Base-by-base conservation (phyloP, 2,329 filamentous ascomycete genomes). In the Sporothrix brunneoviolacea region DNA sequence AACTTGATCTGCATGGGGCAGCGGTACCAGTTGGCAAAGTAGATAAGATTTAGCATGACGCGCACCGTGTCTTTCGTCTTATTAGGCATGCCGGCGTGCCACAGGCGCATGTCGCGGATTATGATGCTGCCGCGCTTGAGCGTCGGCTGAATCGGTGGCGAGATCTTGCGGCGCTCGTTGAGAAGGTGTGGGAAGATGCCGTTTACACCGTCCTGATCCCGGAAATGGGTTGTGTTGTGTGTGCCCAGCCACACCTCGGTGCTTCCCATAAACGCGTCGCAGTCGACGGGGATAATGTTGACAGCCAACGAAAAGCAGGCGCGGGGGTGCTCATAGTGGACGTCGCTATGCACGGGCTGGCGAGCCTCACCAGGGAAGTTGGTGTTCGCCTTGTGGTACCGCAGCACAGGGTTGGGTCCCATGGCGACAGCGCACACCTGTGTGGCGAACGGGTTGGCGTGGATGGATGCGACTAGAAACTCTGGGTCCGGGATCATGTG, bases 191-290 rank as follows among this genome's bases (percentile, higher is more conserved):
- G 39, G 43, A 59, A 56, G 50, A 65, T 62, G 38, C 62, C 58
- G 22, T 60, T 51, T 32, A 60, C 53, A 52, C 47, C 47, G 22
- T 64, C 56, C 49, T 66, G 68, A 18, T 67, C 67, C n/a, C 60
- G 53, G 22, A 41, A 45, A 8, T 38, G n/a, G 3, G 42, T 53
- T 0, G 16, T 47, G 3, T 18, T 35, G 55, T 77, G 74, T 1
- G 68, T 72, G 2, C 74, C 74, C 0, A 70, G 65, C 74, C 74
- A 77, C 15, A 77, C 59, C 58, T 77, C 74, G 0, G 73, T 78
- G 1, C 67, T 65, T 15, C 74, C 74, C 47, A 76, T 76, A 13
- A 68, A 60, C 1, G 68, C 63, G 4, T 65, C 64, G 38, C 70
- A 70, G 24, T 71, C 68, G 8, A 75, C 64, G 6, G 76, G 65